phyloP scores from a whole-genome alignment of 441 rosid genomes.

The Geranium incanum region DNA sequence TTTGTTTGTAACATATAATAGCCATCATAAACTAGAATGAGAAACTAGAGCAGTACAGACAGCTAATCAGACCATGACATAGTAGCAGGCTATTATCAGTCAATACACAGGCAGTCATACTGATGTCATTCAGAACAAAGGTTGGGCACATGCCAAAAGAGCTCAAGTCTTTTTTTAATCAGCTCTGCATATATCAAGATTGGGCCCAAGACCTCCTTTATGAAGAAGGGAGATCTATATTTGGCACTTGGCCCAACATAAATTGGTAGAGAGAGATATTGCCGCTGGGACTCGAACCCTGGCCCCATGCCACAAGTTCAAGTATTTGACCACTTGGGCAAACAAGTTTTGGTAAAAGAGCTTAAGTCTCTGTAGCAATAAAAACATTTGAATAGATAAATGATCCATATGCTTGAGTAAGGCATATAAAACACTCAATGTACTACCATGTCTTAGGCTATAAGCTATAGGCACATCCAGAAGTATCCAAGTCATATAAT shows the following conservation, averaged over 20 bases:
- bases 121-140: background rate
- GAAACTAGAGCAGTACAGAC: background rate
- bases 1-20: background rate
- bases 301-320: too few relatives aligned
- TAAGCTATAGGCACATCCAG: background rate
- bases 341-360: too few relatives aligned
- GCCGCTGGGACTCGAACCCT: too few relatives aligned
- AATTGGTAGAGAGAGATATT: too few relatives aligned
- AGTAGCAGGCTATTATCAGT: background rate
- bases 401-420: background rate
- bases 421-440: background rate
- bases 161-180: background rate
- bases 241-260: too few relatives aligned
- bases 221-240: too few relatives aligned
- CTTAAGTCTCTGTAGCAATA: background rate
- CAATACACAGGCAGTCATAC: background rate
- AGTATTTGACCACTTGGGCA: too few relatives aligned
- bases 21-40: slow-evolving; percentile 1
- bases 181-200: too few relatives aligned
- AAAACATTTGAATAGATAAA: slow-evolving; percentile 1
- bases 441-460: background rate
- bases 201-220: too few relatives aligned
- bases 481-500: background rate
- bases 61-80: background rate
- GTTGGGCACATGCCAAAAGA: background rate